Evolutionary conservation across 306 rosid genomes (phyloP).

Genomic region (Spatholobus suberectus): DNA sequence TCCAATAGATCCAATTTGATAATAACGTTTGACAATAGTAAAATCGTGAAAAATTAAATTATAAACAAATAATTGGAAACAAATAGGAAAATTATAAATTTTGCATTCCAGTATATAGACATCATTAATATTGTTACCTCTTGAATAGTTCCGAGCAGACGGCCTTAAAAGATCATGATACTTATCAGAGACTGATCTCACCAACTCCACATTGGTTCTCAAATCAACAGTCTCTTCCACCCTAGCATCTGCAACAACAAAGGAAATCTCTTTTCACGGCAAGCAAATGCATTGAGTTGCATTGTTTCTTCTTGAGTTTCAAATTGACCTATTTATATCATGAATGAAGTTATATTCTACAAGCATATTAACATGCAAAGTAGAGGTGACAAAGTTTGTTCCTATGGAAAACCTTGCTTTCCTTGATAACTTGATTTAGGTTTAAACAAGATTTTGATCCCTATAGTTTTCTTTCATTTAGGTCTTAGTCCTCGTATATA

Average conservation of each 20-base stretch:
- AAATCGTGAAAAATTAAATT: constrained; percentile 11
- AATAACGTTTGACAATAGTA: neutral
- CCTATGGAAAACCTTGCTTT: constrained; percentile 18
- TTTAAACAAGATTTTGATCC: neutral
- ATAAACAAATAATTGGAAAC: constrained; percentile 5
- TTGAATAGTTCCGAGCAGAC: constrained; percentile 73
- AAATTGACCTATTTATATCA: neutral
- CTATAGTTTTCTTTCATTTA: neutral
- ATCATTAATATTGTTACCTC: constrained; percentile 55
- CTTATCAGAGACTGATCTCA: constrained; percentile 68
- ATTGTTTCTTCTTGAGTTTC: neutral
- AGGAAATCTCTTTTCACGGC: constrained; percentile 40
- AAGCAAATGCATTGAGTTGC: constrained; percentile 10
- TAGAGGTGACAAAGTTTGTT: neutral
- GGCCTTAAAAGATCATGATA: constrained; percentile 83
- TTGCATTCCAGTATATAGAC: neutral
- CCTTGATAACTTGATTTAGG: neutral
- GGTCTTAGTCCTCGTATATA: neutral
- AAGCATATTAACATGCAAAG: constrained; percentile 25
- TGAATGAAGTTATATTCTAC: constrained; percentile 5
- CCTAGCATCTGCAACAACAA: constrained; percentile 59
- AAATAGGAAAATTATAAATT: neutral
- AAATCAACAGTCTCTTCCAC: constrained; percentile 51
- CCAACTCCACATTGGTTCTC: constrained; percentile 63
- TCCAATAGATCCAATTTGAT: constrained; percentile 6